Conservation (phyloP, 768 basidiomycete species). For the Cystoderma amianthinum region DNA sequence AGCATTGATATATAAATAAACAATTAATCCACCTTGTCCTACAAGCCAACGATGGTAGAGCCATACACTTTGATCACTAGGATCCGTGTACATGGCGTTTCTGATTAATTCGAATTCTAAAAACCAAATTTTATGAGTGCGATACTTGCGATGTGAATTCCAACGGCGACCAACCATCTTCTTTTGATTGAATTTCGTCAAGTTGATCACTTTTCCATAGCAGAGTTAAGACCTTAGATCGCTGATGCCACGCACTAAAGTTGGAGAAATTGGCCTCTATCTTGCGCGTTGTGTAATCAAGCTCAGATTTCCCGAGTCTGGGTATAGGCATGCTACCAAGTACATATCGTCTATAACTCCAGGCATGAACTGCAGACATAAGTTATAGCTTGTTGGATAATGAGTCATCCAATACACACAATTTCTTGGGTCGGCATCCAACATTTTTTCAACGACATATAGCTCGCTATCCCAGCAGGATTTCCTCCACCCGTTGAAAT, state of each 20-base stretch:
- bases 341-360: constrained; percentile 90
- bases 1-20: constrained; percentile 2
- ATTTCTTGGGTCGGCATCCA: constrained; percentile 86
- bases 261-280: constrained; percentile 95
- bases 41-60: constrained; percentile 98
- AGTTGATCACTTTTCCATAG: constrained; percentile 58
- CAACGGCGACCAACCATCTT: constrained; percentile 66
- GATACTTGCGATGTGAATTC: constrained; percentile 1
- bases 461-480: constrained; percentile 83
- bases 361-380: constrained; percentile 87
- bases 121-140: too few species aligned
- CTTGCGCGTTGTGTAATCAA: constrained; percentile 83
- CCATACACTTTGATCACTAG: constrained; percentile 95
- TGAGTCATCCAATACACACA: constrained; percentile 45
- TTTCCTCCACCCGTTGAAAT: constrained; percentile 64
- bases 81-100: constrained; percentile 96
- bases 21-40: constrained; percentile 48
- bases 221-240: constrained; percentile 69
- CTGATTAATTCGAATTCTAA: constrained; percentile 89
- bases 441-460: constrained; percentile 85
- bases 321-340: constrained; percentile 61
- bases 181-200: constrained; percentile 47
- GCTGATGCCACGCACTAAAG: constrained; percentile 98
- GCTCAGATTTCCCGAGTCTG: constrained; percentile 55
- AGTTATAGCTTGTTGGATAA: neutral